These are phyloP conservation scores for Metschnikowia matae DNA, from an alignment of 805 yeast species.

Conservation along the genomic window DNA sequence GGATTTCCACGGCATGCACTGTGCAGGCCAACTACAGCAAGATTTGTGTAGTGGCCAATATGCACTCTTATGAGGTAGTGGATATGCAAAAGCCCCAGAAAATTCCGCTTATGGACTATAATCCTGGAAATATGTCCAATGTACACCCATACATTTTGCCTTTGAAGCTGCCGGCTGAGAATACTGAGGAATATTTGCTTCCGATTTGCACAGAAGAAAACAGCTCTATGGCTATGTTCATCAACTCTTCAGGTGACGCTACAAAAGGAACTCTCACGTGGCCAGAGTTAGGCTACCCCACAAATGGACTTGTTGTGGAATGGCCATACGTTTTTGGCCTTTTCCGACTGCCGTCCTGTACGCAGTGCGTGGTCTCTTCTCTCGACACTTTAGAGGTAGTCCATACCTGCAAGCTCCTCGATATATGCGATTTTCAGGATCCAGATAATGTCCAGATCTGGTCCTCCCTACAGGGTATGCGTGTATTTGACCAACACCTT, in stretches of 20 bases:
- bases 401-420: not conserved
- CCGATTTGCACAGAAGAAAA: constrained; percentile 30
- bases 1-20: constrained; percentile 25
- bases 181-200: constrained; percentile 29
- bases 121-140: constrained; percentile 5
- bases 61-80: constrained; percentile 31
- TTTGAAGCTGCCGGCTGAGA: constrained; percentile 2
- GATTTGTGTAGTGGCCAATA: constrained; percentile 32
- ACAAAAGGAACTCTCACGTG: constrained; percentile 41
- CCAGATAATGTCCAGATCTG: not conserved
- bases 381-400: constrained; percentile 22
- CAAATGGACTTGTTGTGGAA: constrained; percentile 26
- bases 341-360: constrained; percentile 13
- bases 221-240: constrained; percentile 40
- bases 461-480: constrained; percentile 2
- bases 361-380: constrained; percentile 21
- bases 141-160: constrained; percentile 13
- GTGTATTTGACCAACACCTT: constrained; percentile 7
- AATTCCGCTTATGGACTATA: constrained; percentile 34
- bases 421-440: not conserved
- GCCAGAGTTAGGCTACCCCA: constrained; percentile 34
- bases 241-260: constrained; percentile 36
- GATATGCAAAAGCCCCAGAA: constrained; percentile 31
- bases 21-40: constrained; percentile 27
- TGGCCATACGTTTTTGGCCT: constrained; percentile 39